phyloP scores from a whole-genome alignment of 2,329 filamentous ascomycete genomes.

The Talaromyces sp. region DNA sequence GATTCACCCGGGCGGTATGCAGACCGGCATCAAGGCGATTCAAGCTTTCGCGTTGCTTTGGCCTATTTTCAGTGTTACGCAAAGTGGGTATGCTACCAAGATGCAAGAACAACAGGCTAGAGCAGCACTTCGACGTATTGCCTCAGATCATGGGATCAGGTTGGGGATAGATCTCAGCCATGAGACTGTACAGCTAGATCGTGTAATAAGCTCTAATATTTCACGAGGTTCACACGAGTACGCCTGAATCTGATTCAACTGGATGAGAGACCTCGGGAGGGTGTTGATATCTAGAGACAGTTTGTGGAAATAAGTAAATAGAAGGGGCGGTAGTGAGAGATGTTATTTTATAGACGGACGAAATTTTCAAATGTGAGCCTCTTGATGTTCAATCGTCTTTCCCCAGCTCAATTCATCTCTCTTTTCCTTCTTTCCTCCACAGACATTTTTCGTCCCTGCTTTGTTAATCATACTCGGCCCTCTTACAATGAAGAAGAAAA shows the following conservation, averaged over 20 bases:
- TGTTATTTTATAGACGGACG: too few species aligned
- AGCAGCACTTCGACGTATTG: not conserved
- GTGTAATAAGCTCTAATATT: not conserved
- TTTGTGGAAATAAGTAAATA: too few species aligned
- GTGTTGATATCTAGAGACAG: too few species aligned
- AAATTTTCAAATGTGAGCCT: too few species aligned
- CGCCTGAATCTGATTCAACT: not conserved
- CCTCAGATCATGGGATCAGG: conserved; percentile 3
- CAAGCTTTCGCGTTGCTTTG: conserved; percentile 1
- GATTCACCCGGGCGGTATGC: not conserved
- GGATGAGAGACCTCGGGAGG: not conserved
- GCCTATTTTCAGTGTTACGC: conserved; percentile 5
- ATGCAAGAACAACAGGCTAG: not conserved
- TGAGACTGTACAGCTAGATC: not conserved
- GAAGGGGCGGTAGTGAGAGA: too few species aligned
- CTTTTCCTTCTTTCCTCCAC: too few species aligned
- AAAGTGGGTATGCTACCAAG: conserved; percentile 7
- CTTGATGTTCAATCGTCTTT: too few species aligned
- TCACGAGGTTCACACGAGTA: not conserved
- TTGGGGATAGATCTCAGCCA: conserved; percentile 3
- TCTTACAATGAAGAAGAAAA: too few species aligned
- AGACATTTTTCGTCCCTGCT: too few species aligned
- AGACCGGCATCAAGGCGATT: conserved; percentile 1
- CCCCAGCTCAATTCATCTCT: too few species aligned
- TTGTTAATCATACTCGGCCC: too few species aligned